phyloP scores from a whole-genome alignment of 306 rosid species.

The Chamaecrista fasciculata region DNA sequence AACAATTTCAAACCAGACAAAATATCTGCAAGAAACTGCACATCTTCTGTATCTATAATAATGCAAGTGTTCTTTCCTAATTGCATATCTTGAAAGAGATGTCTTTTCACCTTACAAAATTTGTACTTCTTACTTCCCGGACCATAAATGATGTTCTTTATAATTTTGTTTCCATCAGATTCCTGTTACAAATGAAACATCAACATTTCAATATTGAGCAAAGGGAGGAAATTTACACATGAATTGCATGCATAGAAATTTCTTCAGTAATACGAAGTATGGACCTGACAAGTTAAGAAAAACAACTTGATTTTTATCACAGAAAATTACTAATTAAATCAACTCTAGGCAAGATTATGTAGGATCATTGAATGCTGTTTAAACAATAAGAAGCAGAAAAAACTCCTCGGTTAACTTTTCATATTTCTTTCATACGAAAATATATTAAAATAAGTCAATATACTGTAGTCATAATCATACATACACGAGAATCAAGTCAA shows the following conservation, averaged over 20 bases:
- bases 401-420: neutral
- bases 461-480: neutral
- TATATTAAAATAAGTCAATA: neutral
- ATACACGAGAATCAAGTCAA: neutral
- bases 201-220: constrained; percentile 17
- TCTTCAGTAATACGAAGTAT: neutral
- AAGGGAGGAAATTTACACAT: constrained; percentile 9
- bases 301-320: neutral
- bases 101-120: constrained; percentile 62
- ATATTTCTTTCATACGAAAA: neutral
- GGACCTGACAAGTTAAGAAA: neutral
- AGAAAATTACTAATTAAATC: neutral
- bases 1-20: constrained; percentile 5
- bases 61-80: neutral
- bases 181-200: constrained; percentile 46
- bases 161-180: constrained; percentile 72
- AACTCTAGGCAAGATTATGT: neutral
- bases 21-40: constrained; percentile 3
- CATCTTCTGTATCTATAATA: neutral
- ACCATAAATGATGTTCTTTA: constrained; percentile 55
- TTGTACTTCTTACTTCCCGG: constrained; percentile 69
- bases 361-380: neutral
- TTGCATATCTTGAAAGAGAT: constrained; percentile 4
- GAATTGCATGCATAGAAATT: neutral
- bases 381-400: constrained; percentile 14